These are phyloP conservation scores for Clitoria ternatea DNA, from an alignment of 306 rosid genomes.

Conservation along the genomic window DNA sequence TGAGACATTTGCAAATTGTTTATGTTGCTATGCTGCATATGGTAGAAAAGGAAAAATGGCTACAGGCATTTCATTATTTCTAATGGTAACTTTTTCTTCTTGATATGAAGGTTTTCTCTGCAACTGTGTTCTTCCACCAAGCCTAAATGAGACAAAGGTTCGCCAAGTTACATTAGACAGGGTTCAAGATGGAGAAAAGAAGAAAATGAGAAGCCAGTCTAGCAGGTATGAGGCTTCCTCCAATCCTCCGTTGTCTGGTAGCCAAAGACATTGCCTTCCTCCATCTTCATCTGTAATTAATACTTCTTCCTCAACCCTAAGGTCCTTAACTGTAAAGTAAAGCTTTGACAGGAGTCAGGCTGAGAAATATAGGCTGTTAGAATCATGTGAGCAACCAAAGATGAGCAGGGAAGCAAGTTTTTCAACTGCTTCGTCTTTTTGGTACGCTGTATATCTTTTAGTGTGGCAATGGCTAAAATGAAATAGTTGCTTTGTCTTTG, in stretches of 20 bases:
- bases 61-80: background rate
- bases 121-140: constrained; percentile 94
- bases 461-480: constrained; percentile 7
- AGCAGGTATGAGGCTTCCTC: constrained; percentile 39
- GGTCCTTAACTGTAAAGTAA: constrained; percentile 56
- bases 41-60: background rate
- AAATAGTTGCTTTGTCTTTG: constrained; percentile 27
- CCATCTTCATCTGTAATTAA: constrained; percentile 55
- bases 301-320: constrained; percentile 47
- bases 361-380: constrained; percentile 34
- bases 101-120: constrained; percentile 67
- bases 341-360: constrained; percentile 29
- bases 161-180: constrained; percentile 39
- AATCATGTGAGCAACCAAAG: constrained; percentile 23
- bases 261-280: constrained; percentile 52
- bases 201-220: constrained; percentile 64
- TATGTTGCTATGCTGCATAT: background rate
- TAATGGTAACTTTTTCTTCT: background rate
- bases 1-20: background rate
- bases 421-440: constrained; percentile 11
- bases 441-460: constrained; percentile 17
- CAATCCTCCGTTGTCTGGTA: constrained; percentile 28
- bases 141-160: constrained; percentile 66
- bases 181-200: constrained; percentile 48
- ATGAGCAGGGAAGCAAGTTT: constrained; percentile 28